Conservation (phyloP, 2,329 filamentous ascomycete genomes). For the Penicillium psychrosexuale region DNA sequence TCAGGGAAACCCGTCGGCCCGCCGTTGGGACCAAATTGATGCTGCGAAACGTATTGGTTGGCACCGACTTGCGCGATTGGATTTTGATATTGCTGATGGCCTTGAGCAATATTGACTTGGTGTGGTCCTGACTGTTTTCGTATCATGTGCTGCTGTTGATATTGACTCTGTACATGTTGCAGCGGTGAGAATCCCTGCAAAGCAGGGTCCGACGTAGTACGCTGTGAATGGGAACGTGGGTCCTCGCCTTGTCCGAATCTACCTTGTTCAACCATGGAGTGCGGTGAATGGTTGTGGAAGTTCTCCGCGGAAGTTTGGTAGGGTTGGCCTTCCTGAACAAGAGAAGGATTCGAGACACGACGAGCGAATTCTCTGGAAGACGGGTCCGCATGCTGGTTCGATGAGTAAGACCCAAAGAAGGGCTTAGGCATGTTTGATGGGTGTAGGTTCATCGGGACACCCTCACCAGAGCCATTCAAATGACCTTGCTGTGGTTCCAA, state of each 20-base stretch:
- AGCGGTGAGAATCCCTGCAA: constrained; percentile 12
- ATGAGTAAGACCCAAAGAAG: constrained; percentile 7
- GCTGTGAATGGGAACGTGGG: constrained; percentile 14
- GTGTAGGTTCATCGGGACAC: not conserved
- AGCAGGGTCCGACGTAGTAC: constrained; percentile 1
- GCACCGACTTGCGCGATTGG: constrained; percentile 5
- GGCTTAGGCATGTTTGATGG: constrained; percentile 5
- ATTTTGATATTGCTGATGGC: constrained; percentile 13
- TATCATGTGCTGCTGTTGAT: constrained; percentile 13
- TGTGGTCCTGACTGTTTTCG: constrained; percentile 5
- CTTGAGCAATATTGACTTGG: not conserved
- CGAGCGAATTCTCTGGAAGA: constrained; percentile 2
- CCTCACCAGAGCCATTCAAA: not conserved
- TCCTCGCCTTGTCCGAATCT: constrained; percentile 1
- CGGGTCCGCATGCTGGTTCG: not conserved
- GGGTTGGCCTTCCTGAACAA: not conserved
- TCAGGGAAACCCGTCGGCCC: not conserved
- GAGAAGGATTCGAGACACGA: constrained; percentile 1
- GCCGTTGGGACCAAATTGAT: not conserved
- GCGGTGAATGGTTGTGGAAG: not conserved
- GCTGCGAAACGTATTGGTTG: constrained; percentile 14
- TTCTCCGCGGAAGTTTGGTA: not conserved
- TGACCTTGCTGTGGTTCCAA: not conserved
- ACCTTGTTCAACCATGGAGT: not conserved
- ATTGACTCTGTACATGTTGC: constrained; percentile 8